phyloP scores from a whole-genome alignment of 2,329 filamentous ascomycete genomes.

The Fusarium odoratissimum region DNA sequence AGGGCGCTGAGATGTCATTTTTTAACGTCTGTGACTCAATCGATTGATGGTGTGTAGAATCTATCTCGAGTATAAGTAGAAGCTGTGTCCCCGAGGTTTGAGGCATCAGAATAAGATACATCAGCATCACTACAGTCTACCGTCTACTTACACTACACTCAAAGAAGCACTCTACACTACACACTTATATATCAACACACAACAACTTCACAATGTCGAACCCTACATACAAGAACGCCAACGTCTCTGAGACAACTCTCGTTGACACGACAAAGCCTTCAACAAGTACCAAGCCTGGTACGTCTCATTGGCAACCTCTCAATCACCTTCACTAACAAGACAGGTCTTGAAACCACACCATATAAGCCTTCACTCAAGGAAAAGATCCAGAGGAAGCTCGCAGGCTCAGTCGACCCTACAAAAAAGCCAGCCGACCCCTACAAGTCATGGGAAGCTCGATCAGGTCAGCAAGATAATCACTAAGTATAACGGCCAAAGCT shows the following conservation, averaged over 20 bases:
- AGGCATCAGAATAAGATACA: slow-evolving; percentile 1
- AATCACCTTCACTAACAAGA: neutral
- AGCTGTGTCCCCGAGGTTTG: neutral
- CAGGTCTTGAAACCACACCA: slow-evolving; percentile 6
- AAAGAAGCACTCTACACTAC: neutral
- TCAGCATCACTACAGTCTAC: slow-evolving; percentile 3
- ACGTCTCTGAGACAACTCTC: slow-evolving; percentile 42
- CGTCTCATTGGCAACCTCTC: neutral
- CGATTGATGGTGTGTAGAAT: neutral
- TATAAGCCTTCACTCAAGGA: slow-evolving; percentile 38
- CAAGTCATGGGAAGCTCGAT: slow-evolving; percentile 45
- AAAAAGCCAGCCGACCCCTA: slow-evolving; percentile 36
- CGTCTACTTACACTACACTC: neutral
- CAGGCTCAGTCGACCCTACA: slow-evolving; percentile 35
- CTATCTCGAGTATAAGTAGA: slow-evolving; percentile 33
- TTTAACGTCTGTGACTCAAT: slow-evolving; percentile 37
- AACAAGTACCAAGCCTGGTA: slow-evolving; percentile 35
- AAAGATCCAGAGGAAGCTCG: slow-evolving; percentile 41
- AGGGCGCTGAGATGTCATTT: slow-evolving; percentile 22
- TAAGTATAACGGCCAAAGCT: neutral
- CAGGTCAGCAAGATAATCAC: slow-evolving; percentile 28
- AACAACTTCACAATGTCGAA: slow-evolving; percentile 31
- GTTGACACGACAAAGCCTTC: slow-evolving; percentile 33
- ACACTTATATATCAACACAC: neutral
- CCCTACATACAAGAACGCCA: slow-evolving; percentile 34